Evolutionary conservation across 495 filamentous ascomycete genomes (phyloP), one percentile per base, ranked within the genome.

Genomic region (Hypomontagnella monticulosa): DNA sequence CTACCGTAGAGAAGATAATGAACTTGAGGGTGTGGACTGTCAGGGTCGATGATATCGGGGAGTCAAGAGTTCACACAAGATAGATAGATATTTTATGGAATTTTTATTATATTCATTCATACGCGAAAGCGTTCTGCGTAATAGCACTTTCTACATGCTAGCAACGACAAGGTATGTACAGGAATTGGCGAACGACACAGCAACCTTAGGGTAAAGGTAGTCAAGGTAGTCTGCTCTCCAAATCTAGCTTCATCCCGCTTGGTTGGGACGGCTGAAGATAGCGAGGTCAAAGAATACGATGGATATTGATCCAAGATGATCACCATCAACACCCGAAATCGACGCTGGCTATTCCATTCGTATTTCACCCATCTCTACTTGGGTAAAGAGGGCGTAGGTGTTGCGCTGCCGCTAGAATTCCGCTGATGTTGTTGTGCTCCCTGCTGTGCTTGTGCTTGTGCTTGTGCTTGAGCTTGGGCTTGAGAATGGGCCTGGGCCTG

Each of bases 381-480:
- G 0, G 63, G 50, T 33, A 61, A 27, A 8, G 71, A 62, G n/a
- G 71, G 69, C 1, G 69, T 72, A n/a, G 80, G 77, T 4, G 80
- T 79, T 15, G 78, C 76, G 33, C 76, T 80, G 32, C 79, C 77
- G 58, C 78, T 81, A 8, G 78, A 69, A 53, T 80, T 75, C 43
- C 78, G 72, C 19, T 81, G 79, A 42, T 80, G 74, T 34, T 76
- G 74, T 32, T 65, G 62, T 18, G 30, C 47, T 30, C 36, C 40
- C 27, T 70, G 69, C 12, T 73, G 71, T 9, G 53, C 67, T 43
- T 63, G 70, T 38, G 59, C 66, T 18, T 69, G 47, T 0, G 47
- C 48, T 14, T 53, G 49, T 3, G 23, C 23, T 32, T 65, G 62
- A 18, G 30, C 47, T 30, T 32, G 36, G 30, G 69, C 66, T 14